These are phyloP conservation scores for Myxozyma neotropica DNA, from an alignment of 805 yeast genomes.

Conservation along the genomic window DNA sequence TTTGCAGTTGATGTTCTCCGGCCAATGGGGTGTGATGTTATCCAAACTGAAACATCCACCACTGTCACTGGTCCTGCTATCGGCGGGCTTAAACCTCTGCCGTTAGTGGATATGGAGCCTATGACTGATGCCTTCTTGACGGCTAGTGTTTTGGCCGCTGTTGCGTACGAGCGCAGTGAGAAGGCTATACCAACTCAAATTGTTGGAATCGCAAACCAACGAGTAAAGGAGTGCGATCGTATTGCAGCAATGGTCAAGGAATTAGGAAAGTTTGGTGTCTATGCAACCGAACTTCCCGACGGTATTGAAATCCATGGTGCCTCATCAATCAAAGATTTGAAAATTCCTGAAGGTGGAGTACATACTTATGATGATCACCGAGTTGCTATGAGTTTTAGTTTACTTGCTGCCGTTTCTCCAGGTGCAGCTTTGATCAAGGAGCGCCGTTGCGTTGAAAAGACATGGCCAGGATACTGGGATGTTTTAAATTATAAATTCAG, in stretches of 20 bases:
- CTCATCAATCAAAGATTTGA: conserved; percentile 48
- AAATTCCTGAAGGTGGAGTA: conserved; percentile 65
- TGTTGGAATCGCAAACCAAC: conserved; percentile 95
- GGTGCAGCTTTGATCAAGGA: conserved; percentile 75
- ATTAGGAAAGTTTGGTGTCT: conserved; percentile 87
- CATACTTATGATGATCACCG: conserved; percentile 92
- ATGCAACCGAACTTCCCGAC: conserved; percentile 81
- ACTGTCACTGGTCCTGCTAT: conserved; percentile 87
- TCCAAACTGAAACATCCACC: conserved; percentile 80
- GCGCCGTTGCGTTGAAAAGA: conserved; percentile 90
- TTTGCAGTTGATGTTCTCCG: conserved; percentile 89
- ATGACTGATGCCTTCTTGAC: conserved; percentile 99
- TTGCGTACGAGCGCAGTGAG: conserved; percentile 54
- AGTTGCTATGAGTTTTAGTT: conserved; percentile 95
- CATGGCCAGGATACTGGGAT: conserved; percentile 99
- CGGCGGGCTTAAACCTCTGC: conserved; percentile 69
- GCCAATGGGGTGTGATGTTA: conserved; percentile 94
- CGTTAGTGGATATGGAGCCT: conserved; percentile 94
- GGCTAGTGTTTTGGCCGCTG: conserved; percentile 96
- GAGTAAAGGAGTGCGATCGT: conserved; percentile 96
- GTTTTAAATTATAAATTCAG: conserved; percentile 69
- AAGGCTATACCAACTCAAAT: conserved; percentile 64
- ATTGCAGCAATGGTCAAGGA: conserved; percentile 92
- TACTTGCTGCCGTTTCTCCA: conserved; percentile 72
- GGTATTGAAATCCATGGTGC: conserved; percentile 85